Base-by-base conservation (phyloP, 2,329 filamentous ascomycete genomes). In the Fusarium newnesense region DNA sequence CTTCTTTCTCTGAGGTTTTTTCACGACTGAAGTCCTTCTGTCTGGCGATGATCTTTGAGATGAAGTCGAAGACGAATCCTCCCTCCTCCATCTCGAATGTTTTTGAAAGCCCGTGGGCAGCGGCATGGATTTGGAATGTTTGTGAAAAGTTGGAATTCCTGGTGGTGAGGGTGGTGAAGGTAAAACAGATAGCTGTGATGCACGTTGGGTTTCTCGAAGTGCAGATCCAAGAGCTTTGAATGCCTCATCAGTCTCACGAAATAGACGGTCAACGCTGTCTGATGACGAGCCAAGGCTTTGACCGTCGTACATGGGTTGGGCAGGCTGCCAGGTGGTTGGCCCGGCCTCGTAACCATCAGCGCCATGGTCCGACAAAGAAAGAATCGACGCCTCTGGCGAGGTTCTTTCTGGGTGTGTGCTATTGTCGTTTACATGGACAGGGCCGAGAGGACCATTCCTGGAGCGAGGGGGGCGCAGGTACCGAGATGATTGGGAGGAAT, bases 231-330 rank as follows among this genome's bases (percentile, higher is more conserved):
- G 83, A 18, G 83, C 82, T 76, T 83, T 82, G 78, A 88, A 88
- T 34, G 87, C 85, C 64, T 85, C 82, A 67, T 89, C 86, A 8
- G 86, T 84, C 74, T 88, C 84, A 68, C 81, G 80, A 52, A 87
- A 85, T 69, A 89, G 81, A 69, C 84, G 80, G 59, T 85, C 81
- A 7, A 86, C 79, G 64, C 82, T 82, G 43, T 83, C 79, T 18
- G 81, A 81, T 72, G 81, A 76, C 43, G 66, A 66, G 40, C 71
- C 63, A 30, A 57, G 47, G 44, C 68, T 74, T 65, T 75, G 71
- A 66, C 64, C 64, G 64, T 61, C 64, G 39, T 68, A 72, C 68
- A 66, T 57, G 50, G 60, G 60, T n/a, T 64, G 53, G 39, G 50
- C 32, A 42, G 63, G 43, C 47, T 58, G 63, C 46, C 64, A 70